These are phyloP conservation scores for Naganishia sp. DNA, from an alignment of 1,284 basidiomycete species.

Conservation along the genomic window DNA sequence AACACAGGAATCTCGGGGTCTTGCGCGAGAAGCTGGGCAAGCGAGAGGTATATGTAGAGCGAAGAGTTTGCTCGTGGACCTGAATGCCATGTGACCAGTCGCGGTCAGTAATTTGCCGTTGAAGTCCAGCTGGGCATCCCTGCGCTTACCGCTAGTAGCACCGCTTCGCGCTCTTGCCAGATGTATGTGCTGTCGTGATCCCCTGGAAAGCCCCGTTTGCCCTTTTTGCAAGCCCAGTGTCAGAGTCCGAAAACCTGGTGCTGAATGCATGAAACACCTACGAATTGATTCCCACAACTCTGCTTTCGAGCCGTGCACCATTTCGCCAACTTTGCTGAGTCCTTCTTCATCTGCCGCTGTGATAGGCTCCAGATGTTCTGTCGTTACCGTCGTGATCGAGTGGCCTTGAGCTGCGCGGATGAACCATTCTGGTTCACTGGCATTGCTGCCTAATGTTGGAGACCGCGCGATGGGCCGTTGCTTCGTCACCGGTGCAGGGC, in stretches of 20 bases:
- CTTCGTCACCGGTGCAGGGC: not conserved
- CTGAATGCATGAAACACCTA: slow-evolving; percentile 36
- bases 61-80: slow-evolving; percentile 48
- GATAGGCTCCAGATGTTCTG: slow-evolving; percentile 56
- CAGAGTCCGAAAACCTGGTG: not conserved
- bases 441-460: slow-evolving; percentile 1
- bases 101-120: not conserved
- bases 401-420: slow-evolving; percentile 95
- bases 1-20: slow-evolving; percentile 47
- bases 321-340: slow-evolving; percentile 39
- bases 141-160: slow-evolving; percentile 29
- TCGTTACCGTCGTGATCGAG: slow-evolving; percentile 70
- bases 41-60: slow-evolving; percentile 51
- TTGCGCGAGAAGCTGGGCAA: slow-evolving; percentile 41
- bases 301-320: slow-evolving; percentile 52
- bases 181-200: slow-evolving; percentile 54
- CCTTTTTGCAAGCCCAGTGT: slow-evolving; percentile 32
- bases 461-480: not conserved
- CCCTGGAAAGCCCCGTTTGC: slow-evolving; percentile 47
- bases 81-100: slow-evolving; percentile 32
- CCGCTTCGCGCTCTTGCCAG: slow-evolving; percentile 47
- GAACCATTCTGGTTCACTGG: slow-evolving; percentile 63
- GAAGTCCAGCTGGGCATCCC: not conserved
- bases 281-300: slow-evolving; percentile 50
- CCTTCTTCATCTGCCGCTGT: slow-evolving; percentile 42